Base-by-base conservation (phyloP, 2,329 filamentous ascomycete species). In the Sclerotinia sclerotiorum region DNA sequence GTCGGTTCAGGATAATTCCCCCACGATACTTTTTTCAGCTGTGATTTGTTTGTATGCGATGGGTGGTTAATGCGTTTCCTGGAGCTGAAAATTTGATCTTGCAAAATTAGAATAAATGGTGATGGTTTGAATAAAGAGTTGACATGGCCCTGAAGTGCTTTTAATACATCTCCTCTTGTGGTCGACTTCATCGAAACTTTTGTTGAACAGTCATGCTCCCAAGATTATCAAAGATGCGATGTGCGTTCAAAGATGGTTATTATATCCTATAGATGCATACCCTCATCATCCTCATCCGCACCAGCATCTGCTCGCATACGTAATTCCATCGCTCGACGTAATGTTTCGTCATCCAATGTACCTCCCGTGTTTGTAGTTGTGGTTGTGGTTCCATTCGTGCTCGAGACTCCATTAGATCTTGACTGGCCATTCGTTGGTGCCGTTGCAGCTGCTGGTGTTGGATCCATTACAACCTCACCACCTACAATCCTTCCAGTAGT, bases 231-330 rank as follows among this genome's bases (percentile, higher is more conserved):
- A 60, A 19, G 42, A 17, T 19, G 27, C 19, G 8, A 60, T n/a
- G 63, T 5, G 39, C 44, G 24, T 35, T 54, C 29, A 29, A 21
- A 13, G 15, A 44, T 32, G 7, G 24, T 24, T 29, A 19, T 21
- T 8, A 10, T 10, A 13, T 15, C 24, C 82, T 76, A 90, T 57
- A 91, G 78, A 79, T 91, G 87, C 81, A 91, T 81, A 1, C 88
- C 88, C 27, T 83, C 85, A 5, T 87, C 83, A 17, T 83, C 39
- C 13, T 39, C 39, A 29, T 81, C 81, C 8, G 81, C 81, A 2
- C 82, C 81, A 46, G 35, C 56, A 5, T 78, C 78, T 17, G 76
- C 80, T 58, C 81, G 80, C 78, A 90, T 80, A 65, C 84, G 84
- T 72, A 84, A 84, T 73, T 86, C 83, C 69, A 90, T 75, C 63